Evolutionary conservation across 2,329 filamentous ascomycete genomes (phyloP).

Genomic region (Neonectria ditissima): DNA sequence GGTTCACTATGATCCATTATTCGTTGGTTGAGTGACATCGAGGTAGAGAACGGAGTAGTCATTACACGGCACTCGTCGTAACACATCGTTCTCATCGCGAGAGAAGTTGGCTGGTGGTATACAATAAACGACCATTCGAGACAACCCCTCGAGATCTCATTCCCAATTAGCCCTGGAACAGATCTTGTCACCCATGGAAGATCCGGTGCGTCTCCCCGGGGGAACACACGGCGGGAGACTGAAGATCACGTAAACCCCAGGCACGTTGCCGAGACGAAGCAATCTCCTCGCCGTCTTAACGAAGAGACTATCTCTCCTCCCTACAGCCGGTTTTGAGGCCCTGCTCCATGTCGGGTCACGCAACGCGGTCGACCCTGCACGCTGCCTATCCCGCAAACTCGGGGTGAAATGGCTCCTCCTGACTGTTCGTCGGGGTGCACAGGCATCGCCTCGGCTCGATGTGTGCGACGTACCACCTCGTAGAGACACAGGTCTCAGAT

Average conservation of each 20-base stretch:
- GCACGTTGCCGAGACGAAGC: slow-evolving; percentile 28
- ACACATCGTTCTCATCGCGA: background rate
- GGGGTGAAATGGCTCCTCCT: slow-evolving; percentile 17
- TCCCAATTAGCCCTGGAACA: slow-evolving; percentile 22
- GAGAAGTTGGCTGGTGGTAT: slow-evolving; percentile 2
- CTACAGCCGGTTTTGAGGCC: slow-evolving; percentile 11
- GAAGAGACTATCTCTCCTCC: slow-evolving; percentile 1
- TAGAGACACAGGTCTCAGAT: slow-evolving; percentile 39
- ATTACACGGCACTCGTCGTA: background rate
- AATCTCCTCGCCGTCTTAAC: slow-evolving; percentile 35
- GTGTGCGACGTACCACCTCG: slow-evolving; percentile 38
- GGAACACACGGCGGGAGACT: slow-evolving; percentile 11
- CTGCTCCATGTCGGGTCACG: slow-evolving; percentile 22
- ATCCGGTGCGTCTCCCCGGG: slow-evolving; percentile 34
- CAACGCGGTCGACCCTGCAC: slow-evolving; percentile 26
- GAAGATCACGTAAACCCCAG: slow-evolving; percentile 32
- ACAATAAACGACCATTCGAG: slow-evolving; percentile 10
- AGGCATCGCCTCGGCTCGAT: slow-evolving; percentile 41
- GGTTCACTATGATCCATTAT: background rate
- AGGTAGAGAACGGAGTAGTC: background rate
- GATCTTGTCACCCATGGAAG: slow-evolving; percentile 32
- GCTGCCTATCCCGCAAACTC: slow-evolving; percentile 11
- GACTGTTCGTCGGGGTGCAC: slow-evolving; percentile 32
- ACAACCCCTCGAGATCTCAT: slow-evolving; percentile 10
- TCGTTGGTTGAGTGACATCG: background rate